Evolutionary conservation across 2,329 filamentous ascomycete species (phyloP), one percentile per base, ranked within the genome.

Genomic region (Penicillium psychrosexuale): DNA sequence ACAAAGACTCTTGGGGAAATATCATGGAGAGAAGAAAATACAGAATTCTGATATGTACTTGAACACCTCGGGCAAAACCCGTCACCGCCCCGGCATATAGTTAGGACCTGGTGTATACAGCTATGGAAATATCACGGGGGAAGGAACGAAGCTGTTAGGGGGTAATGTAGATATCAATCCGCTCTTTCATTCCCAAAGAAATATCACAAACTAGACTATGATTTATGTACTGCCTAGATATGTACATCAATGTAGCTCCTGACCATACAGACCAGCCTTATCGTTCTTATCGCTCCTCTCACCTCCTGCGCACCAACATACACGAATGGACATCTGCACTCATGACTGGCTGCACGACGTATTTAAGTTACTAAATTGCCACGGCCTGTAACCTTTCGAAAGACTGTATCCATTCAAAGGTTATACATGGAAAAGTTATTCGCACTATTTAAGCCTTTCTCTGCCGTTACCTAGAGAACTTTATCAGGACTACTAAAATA

Each of bases 311-410:
- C n/a, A 38, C n/a, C 46, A 39, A 38, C 50, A 30, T 46, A 17
- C n/a, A 42, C 11, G 13, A 42, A 6, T 38, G 17, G 7, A 39
- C 12, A 44, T n/a, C 52, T 51, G 47, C 22, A 40, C 34, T 19
- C 19, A 53, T 50, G 31, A 50, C 51, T 50, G 45, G 37, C 22
- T 43, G 40, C 28, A 51, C 3, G 9, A 30, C 3, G 53, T 57
- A 55, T 56, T 61, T 46, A 39, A 17, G 34, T 53, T 58, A 58
- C 59, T 60, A 50, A 60, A 55, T 51, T 60, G 57, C 52, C 55
- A 61, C 52, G 59, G 13, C 44, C 44, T 27, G 13, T 36, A 52
- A 15, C 9, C 13, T 24, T 11, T 33, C 30, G 19, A 42, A 17
- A 48, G 12, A 11, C 39, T 47, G 47, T 44, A 40, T 28, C 17